Evolutionary conservation across 805 yeast genomes (phyloP).

Genomic region (Metschnikowia colocasiae): DNA sequence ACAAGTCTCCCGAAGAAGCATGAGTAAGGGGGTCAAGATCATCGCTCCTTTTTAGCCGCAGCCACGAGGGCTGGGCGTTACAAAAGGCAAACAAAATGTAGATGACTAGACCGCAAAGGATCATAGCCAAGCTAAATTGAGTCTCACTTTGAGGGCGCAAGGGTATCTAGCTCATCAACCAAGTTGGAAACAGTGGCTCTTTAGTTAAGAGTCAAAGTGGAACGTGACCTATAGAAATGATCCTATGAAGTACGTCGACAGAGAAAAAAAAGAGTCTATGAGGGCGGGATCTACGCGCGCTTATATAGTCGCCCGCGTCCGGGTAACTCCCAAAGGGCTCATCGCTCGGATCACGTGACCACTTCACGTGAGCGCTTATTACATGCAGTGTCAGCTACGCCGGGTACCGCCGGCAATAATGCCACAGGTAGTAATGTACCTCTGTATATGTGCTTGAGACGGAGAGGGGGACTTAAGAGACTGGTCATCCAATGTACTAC

Average conservation of each 20-base stretch:
- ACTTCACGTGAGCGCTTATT: neutral
- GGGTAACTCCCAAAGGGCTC: slow-evolving; percentile 11
- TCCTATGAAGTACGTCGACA: slow-evolving; percentile 99
- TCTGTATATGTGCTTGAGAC: neutral
- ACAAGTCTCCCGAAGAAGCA: slow-evolving; percentile 82
- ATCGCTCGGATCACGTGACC: neutral
- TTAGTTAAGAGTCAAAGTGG: slow-evolving; percentile 93
- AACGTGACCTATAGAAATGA: slow-evolving; percentile 88
- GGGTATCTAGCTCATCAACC: slow-evolving; percentile 93
- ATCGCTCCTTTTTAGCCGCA: slow-evolving; percentile 79
- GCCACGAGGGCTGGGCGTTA: slow-evolving; percentile 10
- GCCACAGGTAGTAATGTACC: neutral
- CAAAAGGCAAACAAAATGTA: slow-evolving; percentile 48
- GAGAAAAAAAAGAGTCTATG: slow-evolving; percentile 43
- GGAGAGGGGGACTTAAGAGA: neutral
- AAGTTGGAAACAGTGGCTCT: slow-evolving; percentile 99
- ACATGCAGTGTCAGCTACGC: no score
- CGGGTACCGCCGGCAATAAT: no score
- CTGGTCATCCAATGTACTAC: neutral
- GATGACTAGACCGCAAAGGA: slow-evolving; percentile 89
- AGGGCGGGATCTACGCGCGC: slow-evolving; percentile 3
- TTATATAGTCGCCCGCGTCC: slow-evolving; percentile 15
- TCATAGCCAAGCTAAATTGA: slow-evolving; percentile 73
- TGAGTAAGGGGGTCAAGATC: slow-evolving; percentile 93
- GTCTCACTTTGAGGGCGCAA: slow-evolving; percentile 88